Conservation (phyloP, 192 early-diverging fungal genomes). For the Fimicolochytrium jonesii region DNA sequence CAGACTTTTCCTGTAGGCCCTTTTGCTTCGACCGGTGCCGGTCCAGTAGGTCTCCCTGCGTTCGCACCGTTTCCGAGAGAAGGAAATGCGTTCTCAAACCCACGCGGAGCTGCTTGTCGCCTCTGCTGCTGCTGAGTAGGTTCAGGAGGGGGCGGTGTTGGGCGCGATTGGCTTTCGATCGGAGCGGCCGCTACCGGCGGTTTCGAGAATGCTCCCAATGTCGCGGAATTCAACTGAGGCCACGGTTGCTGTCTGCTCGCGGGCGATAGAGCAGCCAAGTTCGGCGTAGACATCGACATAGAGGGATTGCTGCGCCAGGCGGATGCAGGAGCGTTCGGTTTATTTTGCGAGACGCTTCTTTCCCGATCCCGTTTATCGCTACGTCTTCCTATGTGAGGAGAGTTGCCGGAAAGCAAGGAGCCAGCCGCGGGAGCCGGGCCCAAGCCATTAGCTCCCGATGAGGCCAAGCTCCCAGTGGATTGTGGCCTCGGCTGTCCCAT, state of each 20-base stretch:
- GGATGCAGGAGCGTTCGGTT: neutral
- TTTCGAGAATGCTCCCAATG: slow-evolving; percentile 17
- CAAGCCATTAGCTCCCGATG: neutral
- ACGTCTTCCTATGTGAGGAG: neutral
- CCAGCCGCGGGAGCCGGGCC: neutral
- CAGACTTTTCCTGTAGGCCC: slow-evolving; percentile 5
- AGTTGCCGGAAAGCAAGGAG: neutral
- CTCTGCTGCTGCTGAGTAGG: neutral
- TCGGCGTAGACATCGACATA: neutral
- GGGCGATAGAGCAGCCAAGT: neutral
- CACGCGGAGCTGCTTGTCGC: neutral
- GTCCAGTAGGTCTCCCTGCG: neutral
- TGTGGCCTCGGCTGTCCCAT: neutral
- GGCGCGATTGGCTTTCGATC: neutral
- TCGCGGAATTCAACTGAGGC: slow-evolving; percentile 27
- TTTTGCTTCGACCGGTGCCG: neutral
- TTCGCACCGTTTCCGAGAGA: neutral
- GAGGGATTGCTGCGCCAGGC: neutral
- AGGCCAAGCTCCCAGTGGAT: neutral
- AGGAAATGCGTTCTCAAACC: slow-evolving; percentile 16
- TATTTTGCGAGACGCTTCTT: slow-evolving; percentile 11
- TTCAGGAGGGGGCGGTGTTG: neutral
- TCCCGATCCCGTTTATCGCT: slow-evolving; percentile 4
- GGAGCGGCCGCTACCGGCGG: neutral
- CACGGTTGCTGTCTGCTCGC: slow-evolving; percentile 18